Evolutionary conservation across 1,139 yeast genomes (phyloP).

Genomic region (Pichia sp.): DNA sequence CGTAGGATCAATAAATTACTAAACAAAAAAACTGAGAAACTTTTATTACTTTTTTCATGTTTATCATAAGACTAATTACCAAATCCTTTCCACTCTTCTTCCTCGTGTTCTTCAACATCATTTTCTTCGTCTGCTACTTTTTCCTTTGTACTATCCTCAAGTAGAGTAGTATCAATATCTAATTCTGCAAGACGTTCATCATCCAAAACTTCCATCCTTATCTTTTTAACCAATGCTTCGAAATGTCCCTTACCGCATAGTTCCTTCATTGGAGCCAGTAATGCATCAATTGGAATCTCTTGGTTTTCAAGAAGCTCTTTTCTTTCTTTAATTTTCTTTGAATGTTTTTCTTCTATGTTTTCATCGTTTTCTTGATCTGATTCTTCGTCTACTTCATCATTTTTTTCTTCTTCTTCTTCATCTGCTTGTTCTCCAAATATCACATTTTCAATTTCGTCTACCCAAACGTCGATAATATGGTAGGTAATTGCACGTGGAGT

Average conservation of each 20-base stretch:
- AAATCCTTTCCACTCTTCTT: conserved; percentile 34
- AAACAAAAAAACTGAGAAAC: too few relatives aligned
- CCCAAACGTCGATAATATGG: conserved; percentile 76
- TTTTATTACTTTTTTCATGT: too few relatives aligned
- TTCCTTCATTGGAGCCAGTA: conserved; percentile 54
- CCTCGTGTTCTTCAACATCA: conserved; percentile 26
- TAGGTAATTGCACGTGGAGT: conserved; percentile 74
- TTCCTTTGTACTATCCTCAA: conserved; percentile 22
- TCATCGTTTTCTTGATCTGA: conserved; percentile 27
- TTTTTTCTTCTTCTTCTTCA: conserved; percentile 31
- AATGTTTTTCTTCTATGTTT: conserved; percentile 10
- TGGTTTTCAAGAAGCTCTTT: conserved; percentile 9
- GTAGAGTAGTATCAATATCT: conserved; percentile 51
- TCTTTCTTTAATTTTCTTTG: conserved; percentile 7
- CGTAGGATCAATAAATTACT: too few relatives aligned
- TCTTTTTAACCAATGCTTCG: conserved; percentile 62
- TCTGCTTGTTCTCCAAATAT: conserved; percentile 45
- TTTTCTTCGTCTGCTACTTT: conserved; percentile 24
- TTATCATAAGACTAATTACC: conserved; percentile 14
- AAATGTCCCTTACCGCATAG: conserved; percentile 46
- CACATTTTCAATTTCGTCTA: conserved; percentile 77
- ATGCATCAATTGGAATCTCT: conserved; percentile 46
- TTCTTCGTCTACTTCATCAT: conserved; percentile 37
- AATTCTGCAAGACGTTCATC: conserved; percentile 62
- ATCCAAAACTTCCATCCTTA: conserved; percentile 56